Evolutionary conservation across 805 yeast genomes (phyloP).

Genomic region (Lipomyces spencermartinsiae): DNA sequence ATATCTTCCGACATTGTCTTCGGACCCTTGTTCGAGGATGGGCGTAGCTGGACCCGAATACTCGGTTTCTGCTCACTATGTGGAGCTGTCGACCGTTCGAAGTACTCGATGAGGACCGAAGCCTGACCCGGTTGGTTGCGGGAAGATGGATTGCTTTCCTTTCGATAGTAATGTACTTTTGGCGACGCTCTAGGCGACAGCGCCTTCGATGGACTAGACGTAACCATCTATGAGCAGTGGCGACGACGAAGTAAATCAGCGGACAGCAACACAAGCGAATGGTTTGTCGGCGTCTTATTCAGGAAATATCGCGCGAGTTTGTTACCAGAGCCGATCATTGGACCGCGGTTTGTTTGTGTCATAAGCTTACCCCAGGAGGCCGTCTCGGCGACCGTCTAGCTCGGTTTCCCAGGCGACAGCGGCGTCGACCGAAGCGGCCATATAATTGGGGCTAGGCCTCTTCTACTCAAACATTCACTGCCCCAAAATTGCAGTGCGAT

Average conservation of each 20-base stretch:
- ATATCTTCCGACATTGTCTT: not conserved
- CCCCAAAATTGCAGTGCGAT: not conserved
- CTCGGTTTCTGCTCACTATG: conserved; percentile 23
- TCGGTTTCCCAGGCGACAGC: not conserved
- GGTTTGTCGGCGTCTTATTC: not conserved
- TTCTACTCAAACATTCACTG: not conserved
- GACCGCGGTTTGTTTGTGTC: not conserved
- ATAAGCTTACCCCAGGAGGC: not conserved
- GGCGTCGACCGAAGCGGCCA: not conserved
- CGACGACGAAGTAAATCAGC: not conserved
- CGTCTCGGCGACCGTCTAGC: not conserved
- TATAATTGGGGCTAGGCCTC: not conserved
- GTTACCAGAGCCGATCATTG: not conserved
- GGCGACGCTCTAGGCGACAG: conserved; percentile 8
- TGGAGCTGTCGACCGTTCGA: conserved; percentile 14
- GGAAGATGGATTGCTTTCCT: not conserved
- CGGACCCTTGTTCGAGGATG: not conserved
- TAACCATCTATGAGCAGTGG: not conserved
- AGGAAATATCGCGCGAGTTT: not conserved
- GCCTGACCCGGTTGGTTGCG: conserved; percentile 12
- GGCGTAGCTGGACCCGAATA: conserved; percentile 27
- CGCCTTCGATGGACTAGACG: not conserved
- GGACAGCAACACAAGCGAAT: not conserved
- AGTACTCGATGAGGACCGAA: conserved; percentile 33
- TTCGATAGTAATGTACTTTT: not conserved